Percentiles rank a stretch among this genome's conserved stretches.
Conservation (phyloP, 192 early-diverging fungal genomes). For the Irineochytrium annulatum region DNA sequence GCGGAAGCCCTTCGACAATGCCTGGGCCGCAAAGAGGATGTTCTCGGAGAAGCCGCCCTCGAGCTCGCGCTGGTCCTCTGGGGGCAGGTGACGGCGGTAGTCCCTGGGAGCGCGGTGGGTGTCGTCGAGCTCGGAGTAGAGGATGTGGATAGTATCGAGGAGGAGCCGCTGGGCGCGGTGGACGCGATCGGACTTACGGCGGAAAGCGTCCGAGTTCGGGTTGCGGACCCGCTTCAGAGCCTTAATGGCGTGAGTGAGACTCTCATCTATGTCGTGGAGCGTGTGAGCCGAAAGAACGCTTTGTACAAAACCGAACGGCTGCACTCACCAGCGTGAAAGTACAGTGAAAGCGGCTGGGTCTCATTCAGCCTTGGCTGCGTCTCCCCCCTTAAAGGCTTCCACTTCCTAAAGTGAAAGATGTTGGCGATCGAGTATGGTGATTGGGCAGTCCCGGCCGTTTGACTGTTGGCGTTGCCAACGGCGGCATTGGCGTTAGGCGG, state of each 20-base stretch:
- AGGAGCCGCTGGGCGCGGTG: constrained; percentile 54
- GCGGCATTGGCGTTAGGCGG: background rate
- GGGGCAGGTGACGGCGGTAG: constrained; percentile 55
- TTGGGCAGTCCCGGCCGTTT: constrained; percentile 9
- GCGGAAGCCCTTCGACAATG: constrained; percentile 57
- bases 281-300: background rate
- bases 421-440: constrained; percentile 30
- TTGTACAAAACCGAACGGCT: background rate
- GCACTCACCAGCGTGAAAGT: constrained; percentile 37
- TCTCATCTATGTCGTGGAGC: constrained; percentile 26
- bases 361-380: constrained; percentile 34
- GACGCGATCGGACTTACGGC: constrained; percentile 44
- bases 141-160: constrained; percentile 47
- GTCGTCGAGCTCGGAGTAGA: constrained; percentile 46
- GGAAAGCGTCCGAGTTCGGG: constrained; percentile 20
- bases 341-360: constrained; percentile 37
- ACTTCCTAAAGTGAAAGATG: constrained; percentile 31
- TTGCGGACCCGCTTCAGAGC: constrained; percentile 20
- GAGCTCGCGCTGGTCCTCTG: constrained; percentile 67
- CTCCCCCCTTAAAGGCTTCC: constrained; percentile 6
- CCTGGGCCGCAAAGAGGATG: constrained; percentile 69
- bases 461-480: background rate
- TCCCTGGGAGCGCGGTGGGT: constrained; percentile 39
- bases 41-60: constrained; percentile 65
- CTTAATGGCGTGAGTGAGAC: constrained; percentile 22